A percentile compares a stretch with the other conserved stretches of the same genome.
Evolutionary conservation across 2,329 filamentous ascomycete genomes (phyloP).

Genomic region (Whalleya microplaca): DNA sequence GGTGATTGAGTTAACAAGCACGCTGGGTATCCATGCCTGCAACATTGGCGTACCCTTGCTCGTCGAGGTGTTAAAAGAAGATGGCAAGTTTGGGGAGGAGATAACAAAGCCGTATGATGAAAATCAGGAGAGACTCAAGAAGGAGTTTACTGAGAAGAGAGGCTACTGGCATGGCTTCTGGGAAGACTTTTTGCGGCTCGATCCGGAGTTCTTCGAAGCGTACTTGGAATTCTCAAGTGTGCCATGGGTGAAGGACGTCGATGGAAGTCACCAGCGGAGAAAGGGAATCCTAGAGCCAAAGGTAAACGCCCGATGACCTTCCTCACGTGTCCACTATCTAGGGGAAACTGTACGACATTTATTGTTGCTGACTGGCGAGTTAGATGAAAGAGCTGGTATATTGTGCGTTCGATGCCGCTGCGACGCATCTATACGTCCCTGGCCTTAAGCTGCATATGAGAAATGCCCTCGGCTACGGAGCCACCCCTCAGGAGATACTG

Average conservation of each 20-base stretch:
- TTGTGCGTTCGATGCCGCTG: slow-evolving; percentile 51
- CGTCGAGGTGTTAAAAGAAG: slow-evolving; percentile 50
- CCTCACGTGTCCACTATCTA: background rate
- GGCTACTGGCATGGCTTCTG: slow-evolving; percentile 52
- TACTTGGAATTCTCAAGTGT: slow-evolving; percentile 50
- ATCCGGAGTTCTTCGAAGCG: slow-evolving; percentile 51
- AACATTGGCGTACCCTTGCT: slow-evolving; percentile 51
- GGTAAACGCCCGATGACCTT: slow-evolving; percentile 26
- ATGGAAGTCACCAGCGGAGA: background rate
- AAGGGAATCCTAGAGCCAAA: slow-evolving; percentile 46
- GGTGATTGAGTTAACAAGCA: slow-evolving; percentile 47
- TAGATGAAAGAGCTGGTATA: slow-evolving; percentile 50
- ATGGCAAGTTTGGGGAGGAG: slow-evolving; percentile 34
- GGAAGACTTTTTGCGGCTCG: slow-evolving; percentile 47
- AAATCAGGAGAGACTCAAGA: slow-evolving; percentile 42
- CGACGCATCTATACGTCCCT: slow-evolving; percentile 51
- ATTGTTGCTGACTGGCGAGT: background rate
- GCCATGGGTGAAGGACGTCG: slow-evolving; percentile 42
- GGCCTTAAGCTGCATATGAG: slow-evolving; percentile 53
- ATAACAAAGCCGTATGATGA: slow-evolving; percentile 41
- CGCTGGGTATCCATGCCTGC: slow-evolving; percentile 51
- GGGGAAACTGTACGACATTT: no score
- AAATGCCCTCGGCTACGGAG: slow-evolving; percentile 50
- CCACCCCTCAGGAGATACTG: slow-evolving; percentile 50
- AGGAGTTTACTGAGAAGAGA: slow-evolving; percentile 47